phyloP scores from a whole-genome alignment of 2,329 filamentous ascomycete species.

The Catunica adiposa region DNA sequence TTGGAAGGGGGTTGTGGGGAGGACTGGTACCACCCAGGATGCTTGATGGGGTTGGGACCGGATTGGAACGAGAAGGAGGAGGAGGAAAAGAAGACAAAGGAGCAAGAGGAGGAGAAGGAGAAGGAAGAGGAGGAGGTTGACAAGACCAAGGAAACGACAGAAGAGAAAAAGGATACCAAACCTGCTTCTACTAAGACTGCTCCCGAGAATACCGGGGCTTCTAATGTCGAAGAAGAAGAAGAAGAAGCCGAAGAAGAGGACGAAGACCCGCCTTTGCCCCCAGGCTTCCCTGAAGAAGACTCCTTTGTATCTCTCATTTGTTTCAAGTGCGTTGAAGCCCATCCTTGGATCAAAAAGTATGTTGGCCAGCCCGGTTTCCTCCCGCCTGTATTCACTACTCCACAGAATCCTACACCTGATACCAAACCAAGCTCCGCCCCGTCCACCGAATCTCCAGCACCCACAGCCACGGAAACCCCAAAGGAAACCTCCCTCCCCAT shows the following conservation, averaged over 20 bases:
- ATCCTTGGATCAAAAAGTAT: conserved; percentile 85
- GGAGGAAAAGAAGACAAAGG: conserved; percentile 20
- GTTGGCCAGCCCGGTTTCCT: conserved; percentile 68
- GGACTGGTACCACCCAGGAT: conserved; percentile 96
- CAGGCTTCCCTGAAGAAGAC: conserved; percentile 77
- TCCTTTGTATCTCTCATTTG: conserved; percentile 83
- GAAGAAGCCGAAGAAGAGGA: conserved; percentile 24
- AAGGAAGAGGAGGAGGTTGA: not conserved
- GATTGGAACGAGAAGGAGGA: conserved; percentile 45
- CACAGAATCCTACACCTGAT: conserved; percentile 6
- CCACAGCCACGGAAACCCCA: no score
- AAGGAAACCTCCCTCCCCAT: not conserved
- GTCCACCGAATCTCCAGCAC: no score
- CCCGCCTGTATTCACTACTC: conserved; percentile 42
- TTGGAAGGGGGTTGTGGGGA: conserved; percentile 84
- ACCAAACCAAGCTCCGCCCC: conserved; percentile 7
- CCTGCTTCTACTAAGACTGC: not conserved
- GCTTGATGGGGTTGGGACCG: conserved; percentile 63
- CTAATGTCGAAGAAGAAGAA: not conserved
- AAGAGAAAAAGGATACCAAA: not conserved
- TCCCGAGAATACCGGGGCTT: conserved; percentile 12
- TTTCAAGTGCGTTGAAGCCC: conserved; percentile 77
- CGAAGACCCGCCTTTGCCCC: conserved; percentile 53
- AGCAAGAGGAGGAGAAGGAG: conserved; percentile 5
- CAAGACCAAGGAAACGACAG: not conserved